Evolutionary conservation across 1,139 yeast genomes (phyloP).

Genomic region (Protomyces pachydermus): DNA sequence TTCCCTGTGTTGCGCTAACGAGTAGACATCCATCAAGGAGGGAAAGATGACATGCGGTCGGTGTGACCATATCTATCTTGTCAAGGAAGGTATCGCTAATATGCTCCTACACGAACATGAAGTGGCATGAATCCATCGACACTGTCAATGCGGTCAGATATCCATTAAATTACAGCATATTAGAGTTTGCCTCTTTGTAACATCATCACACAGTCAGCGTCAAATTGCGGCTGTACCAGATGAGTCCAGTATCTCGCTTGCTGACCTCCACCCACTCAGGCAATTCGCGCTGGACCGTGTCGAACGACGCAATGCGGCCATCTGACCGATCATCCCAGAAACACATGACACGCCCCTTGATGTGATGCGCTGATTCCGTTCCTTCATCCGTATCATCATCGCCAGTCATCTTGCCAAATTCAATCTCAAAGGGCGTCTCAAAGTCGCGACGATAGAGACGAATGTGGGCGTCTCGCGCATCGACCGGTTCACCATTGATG

Average conservation of each 20-base stretch:
- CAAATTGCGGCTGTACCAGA: slow-evolving; percentile 12
- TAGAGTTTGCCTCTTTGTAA: neutral
- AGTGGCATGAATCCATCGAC: slow-evolving; percentile 1
- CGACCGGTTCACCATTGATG: slow-evolving; percentile 9
- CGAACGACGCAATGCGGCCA: slow-evolving; percentile 25
- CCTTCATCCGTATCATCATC: neutral
- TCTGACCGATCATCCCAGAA: slow-evolving; percentile 27
- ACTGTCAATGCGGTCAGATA: no score
- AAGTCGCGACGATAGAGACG: slow-evolving; percentile 25
- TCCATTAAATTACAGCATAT: no score
- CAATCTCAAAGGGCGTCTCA: slow-evolving; percentile 8
- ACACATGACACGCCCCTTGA: slow-evolving; percentile 24
- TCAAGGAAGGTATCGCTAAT: slow-evolving; percentile 91
- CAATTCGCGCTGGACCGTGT: slow-evolving; percentile 19
- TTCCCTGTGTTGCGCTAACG: slow-evolving; percentile 2
- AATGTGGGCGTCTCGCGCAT: slow-evolving; percentile 6
- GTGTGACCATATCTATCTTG: slow-evolving; percentile 81
- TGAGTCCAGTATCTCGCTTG: slow-evolving; percentile 26
- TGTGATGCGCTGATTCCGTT: neutral
- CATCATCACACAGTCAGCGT: neutral
- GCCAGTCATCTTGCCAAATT: neutral
- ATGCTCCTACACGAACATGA: slow-evolving; percentile 85
- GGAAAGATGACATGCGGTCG: slow-evolving; percentile 85
- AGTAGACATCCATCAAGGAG: slow-evolving; percentile 65
- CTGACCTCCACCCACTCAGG: slow-evolving; percentile 24